Percentiles rank a stretch among this genome's conserved stretches.
These are phyloP conservation scores for Limnanthes douglasii DNA, from an alignment of 345 rosid genomes.

Conservation along the genomic window DNA sequence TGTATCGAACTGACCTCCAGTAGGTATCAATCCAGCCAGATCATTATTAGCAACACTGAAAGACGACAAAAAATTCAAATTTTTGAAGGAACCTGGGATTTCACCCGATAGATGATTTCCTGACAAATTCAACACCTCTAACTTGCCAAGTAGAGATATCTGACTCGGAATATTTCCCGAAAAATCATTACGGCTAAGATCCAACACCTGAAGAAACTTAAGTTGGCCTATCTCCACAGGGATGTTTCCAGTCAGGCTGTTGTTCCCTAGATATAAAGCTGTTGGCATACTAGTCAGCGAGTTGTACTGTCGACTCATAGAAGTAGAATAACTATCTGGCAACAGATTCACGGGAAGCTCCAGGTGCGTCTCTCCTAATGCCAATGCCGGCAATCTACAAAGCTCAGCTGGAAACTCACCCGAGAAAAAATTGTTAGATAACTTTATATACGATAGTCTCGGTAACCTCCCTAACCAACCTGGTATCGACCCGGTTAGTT, in stretches of 20 bases:
- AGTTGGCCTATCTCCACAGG: conserved; percentile 25
- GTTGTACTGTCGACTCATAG: conserved; percentile 63
- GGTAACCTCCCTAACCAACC: conserved; percentile 30
- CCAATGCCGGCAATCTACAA: conserved; percentile 32
- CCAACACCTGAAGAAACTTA: conserved; percentile 24
- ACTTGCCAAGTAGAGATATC: conserved; percentile 19
- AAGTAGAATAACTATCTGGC: too few species aligned
- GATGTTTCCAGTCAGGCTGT: conserved; percentile 32
- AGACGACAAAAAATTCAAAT: too few species aligned
- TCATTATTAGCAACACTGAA: too few species aligned
- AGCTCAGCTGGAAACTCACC: conserved; percentile 41
- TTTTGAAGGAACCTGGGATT: too few species aligned
- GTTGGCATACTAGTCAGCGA: conserved; percentile 30
- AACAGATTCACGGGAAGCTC: too few species aligned
- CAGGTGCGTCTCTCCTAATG: too few species aligned
- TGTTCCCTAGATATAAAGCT: too few species aligned
- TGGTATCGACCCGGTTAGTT: conserved; percentile 56
- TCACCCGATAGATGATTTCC: conserved; percentile 29
- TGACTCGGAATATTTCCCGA: conserved; percentile 31
- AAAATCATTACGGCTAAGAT: conserved; percentile 47
- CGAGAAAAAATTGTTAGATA: conserved; percentile 47
- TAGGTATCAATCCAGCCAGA: too few species aligned
- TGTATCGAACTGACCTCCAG: too few species aligned
- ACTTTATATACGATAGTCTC: conserved; percentile 44
- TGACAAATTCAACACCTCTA: conserved; percentile 34